Percentiles rank a stretch among this genome's conserved stretches.
phyloP scores from a whole-genome alignment of 164 flowering plant genomes.

The Piper longum region DNA sequence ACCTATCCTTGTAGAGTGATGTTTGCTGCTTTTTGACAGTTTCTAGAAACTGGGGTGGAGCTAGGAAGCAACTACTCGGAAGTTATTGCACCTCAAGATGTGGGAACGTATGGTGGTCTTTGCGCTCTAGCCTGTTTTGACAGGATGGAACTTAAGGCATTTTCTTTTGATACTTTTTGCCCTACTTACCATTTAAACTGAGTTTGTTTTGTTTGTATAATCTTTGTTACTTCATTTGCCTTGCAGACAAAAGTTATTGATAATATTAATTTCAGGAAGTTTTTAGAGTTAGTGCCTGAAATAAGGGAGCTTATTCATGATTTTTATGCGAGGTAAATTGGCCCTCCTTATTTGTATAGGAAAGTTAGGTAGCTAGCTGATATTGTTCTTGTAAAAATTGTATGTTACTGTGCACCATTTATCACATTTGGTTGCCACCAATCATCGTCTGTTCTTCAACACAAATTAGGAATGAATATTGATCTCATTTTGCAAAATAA shows the following conservation, averaged over 20 bases:
- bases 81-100: constrained; percentile 95
- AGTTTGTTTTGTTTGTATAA: neutral
- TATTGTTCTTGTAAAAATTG: too few relatives aligned
- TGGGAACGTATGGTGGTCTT: constrained; percentile 97
- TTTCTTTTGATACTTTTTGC: neutral
- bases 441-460: too few relatives aligned
- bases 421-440: too few relatives aligned
- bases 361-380: neutral
- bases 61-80: constrained; percentile 68
- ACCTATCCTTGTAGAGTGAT: neutral
- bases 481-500: too few relatives aligned
- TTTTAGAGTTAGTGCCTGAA: constrained; percentile 94
- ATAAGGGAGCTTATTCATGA: constrained; percentile 90
- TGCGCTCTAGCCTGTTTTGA: constrained; percentile 98
- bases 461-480: too few relatives aligned
- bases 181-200: neutral
- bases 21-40: constrained; percentile 31
- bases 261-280: constrained; percentile 81
- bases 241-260: constrained; percentile 86
- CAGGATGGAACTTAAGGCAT: constrained; percentile 82
- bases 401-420: too few relatives aligned
- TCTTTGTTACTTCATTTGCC: constrained; percentile 6
- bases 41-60: constrained; percentile 74
- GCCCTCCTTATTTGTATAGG: neutral
- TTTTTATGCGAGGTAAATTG: constrained; percentile 77